phyloP scores from a whole-genome alignment of 306 rosid species.

The Prunus fruticosa region DNA sequence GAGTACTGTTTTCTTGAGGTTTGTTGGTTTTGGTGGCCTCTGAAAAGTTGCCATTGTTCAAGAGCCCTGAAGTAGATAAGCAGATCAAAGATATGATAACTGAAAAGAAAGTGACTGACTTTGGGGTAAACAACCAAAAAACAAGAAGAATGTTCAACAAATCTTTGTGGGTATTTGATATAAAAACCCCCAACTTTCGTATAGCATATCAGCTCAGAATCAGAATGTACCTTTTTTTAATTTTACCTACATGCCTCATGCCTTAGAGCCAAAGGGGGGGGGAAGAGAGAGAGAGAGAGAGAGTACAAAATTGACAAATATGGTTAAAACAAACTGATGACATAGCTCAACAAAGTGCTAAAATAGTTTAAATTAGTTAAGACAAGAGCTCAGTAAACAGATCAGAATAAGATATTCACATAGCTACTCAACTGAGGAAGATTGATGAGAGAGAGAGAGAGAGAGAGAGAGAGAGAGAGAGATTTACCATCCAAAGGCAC shows the following conservation, averaged over 20 bases:
- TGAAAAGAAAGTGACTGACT: background rate
- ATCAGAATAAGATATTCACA: slow-evolving; percentile 10
- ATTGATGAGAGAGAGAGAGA: background rate
- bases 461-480: background rate
- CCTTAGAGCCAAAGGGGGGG: background rate
- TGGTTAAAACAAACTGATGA: background rate
- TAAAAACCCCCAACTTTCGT: background rate
- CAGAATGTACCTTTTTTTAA: background rate
- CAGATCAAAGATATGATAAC: background rate
- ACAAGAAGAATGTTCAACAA: background rate
- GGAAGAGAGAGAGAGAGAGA: too few relatives aligned
- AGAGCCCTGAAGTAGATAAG: slow-evolving; percentile 45
- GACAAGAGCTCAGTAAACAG: slow-evolving; percentile 11
- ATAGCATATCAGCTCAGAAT: background rate
- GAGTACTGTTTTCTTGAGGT: slow-evolving; percentile 60
- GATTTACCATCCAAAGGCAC: slow-evolving; percentile 54
- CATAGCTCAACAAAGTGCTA: background rate
- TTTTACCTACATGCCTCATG: background rate
- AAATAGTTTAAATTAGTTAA: background rate
- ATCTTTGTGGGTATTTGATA: background rate
- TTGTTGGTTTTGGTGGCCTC: slow-evolving; percentile 52
- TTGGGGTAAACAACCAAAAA: background rate
- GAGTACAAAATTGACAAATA: background rate
- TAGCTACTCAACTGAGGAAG: slow-evolving; percentile 9
- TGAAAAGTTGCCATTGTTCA: slow-evolving; percentile 86